Evolutionary conservation across 176 grass and related monocot genomes (phyloP).

Genomic region (Avena eriantha): DNA sequence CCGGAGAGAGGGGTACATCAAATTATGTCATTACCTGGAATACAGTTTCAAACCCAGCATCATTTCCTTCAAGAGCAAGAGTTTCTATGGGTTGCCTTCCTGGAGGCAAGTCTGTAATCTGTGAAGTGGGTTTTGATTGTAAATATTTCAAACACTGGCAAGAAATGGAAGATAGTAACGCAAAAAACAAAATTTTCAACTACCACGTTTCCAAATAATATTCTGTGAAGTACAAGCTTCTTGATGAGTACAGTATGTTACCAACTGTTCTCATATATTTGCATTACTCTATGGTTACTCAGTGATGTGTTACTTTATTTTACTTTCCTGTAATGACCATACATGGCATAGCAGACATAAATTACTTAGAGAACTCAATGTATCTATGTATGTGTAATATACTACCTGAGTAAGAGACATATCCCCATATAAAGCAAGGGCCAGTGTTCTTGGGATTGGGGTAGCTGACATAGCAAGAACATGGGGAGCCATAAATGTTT

Average conservation of each 20-base stretch:
- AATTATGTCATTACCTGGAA: conserved; percentile 67
- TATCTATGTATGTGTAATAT: conserved; percentile 31
- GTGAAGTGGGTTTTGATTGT: conserved; percentile 17
- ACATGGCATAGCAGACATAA: conserved; percentile 13
- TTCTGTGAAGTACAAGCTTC: conserved; percentile 17
- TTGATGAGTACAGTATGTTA: background rate
- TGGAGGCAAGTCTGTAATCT: conserved; percentile 96
- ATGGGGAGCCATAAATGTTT: conserved; percentile 94
- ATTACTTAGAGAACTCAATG: conserved; percentile 27
- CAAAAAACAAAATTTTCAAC: conserved; percentile 35
- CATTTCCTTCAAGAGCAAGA: conserved; percentile 86
- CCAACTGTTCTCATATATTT: conserved; percentile 36
- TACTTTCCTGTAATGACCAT: conserved; percentile 4
- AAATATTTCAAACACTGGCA: conserved; percentile 27
- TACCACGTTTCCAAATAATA: conserved; percentile 15
- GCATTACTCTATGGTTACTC: conserved; percentile 8
- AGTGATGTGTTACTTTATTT: background rate
- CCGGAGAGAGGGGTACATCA: background rate
- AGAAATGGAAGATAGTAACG: conserved; percentile 29
- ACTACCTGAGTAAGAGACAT: conserved; percentile 96
- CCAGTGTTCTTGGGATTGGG: conserved; percentile 94
- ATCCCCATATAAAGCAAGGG: conserved; percentile 95
- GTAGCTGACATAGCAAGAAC: conserved; percentile 97
- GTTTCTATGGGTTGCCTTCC: conserved; percentile 85
- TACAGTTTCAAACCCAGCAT: conserved; percentile 75